Percentiles rank a stretch among this genome's conserved stretches.
These are phyloP conservation scores for Candida pseudoviswanathii DNA, from an alignment of 1,139 yeast genomes.

Conservation along the genomic window DNA sequence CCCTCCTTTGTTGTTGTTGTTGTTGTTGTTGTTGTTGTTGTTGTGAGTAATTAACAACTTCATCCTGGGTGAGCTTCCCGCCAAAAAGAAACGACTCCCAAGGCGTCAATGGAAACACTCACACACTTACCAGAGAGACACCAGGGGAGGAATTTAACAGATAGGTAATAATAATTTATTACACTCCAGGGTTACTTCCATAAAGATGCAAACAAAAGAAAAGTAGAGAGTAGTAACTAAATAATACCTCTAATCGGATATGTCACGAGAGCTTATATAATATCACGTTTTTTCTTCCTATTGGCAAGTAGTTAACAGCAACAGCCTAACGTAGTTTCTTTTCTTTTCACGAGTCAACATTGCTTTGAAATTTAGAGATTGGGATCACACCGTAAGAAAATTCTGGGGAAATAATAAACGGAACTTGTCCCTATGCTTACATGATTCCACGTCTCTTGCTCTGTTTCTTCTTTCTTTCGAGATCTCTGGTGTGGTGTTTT, in stretches of 20 bases:
- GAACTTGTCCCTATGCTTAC: background rate
- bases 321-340: background rate
- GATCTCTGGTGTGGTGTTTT: too few species aligned
- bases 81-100: background rate
- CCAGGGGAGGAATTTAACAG: background rate
- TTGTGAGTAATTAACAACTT: background rate
- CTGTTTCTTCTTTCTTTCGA: too few species aligned
- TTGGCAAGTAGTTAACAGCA: too few species aligned
- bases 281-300: background rate
- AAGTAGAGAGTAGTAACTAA: background rate
- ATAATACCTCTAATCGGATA: background rate
- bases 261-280: background rate
- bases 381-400: background rate
- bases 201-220: too few species aligned
- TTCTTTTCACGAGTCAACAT: background rate
- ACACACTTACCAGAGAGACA: background rate
- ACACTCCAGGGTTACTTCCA: background rate
- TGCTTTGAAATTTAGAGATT: background rate
- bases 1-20: background rate
- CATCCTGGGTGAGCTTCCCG: background rate
- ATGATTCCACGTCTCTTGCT: too few species aligned
- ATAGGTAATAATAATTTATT: too few species aligned
- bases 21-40: background rate
- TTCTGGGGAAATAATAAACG: background rate
- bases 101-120: background rate